Percentiles rank a stretch among this genome's conserved stretches.
phyloP scores from a whole-genome alignment of 2,329 filamentous ascomycete genomes.

The Xylaria multiplex region DNA sequence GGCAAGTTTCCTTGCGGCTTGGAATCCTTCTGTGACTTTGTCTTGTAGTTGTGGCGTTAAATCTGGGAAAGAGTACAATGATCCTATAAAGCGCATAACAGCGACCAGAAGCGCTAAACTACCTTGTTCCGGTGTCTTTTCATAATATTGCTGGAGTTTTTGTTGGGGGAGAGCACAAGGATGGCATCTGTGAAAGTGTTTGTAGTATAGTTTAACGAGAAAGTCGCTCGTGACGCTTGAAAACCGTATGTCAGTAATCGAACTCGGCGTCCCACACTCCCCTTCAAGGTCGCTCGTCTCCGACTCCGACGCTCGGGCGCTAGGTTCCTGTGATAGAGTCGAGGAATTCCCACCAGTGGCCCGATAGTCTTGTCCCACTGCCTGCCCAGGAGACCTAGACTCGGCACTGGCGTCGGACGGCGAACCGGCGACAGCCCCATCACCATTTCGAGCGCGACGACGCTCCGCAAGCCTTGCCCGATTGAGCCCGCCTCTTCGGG shows the following conservation, averaged over 20 bases:
- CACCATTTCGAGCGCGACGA: constrained; percentile 24
- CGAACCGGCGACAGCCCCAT: constrained; percentile 21
- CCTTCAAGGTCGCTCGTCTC: constrained; percentile 20
- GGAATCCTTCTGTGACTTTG: constrained; percentile 30
- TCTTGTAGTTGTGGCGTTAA: constrained; percentile 28
- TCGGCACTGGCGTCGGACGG: constrained; percentile 30
- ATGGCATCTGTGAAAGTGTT: constrained; percentile 37
- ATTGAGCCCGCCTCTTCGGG: constrained; percentile 36
- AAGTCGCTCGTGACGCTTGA: constrained; percentile 29
- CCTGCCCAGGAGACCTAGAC: constrained; percentile 13
- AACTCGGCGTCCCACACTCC: constrained; percentile 9
- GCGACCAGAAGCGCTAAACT: constrained; percentile 30
- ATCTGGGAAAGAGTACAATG: constrained; percentile 30
- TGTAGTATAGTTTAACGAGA: constrained; percentile 37
- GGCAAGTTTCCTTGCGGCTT: constrained; percentile 13
- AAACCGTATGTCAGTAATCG: constrained; percentile 25
- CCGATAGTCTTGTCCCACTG: constrained; percentile 3
- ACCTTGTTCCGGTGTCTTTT: constrained; percentile 9
- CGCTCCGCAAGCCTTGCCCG: constrained; percentile 33
- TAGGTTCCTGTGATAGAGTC: background rate
- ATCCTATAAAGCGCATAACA: constrained; percentile 37
- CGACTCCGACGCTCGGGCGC: constrained; percentile 21
- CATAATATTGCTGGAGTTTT: constrained; percentile 27
- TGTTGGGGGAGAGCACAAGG: constrained; percentile 33
- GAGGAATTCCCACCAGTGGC: background rate